Percentiles rank a stretch among this genome's conserved stretches.
These are phyloP conservation scores for Schwanniomyces occidentalis DNA, from an alignment of 805 yeast genomes.

Conservation along the genomic window DNA sequence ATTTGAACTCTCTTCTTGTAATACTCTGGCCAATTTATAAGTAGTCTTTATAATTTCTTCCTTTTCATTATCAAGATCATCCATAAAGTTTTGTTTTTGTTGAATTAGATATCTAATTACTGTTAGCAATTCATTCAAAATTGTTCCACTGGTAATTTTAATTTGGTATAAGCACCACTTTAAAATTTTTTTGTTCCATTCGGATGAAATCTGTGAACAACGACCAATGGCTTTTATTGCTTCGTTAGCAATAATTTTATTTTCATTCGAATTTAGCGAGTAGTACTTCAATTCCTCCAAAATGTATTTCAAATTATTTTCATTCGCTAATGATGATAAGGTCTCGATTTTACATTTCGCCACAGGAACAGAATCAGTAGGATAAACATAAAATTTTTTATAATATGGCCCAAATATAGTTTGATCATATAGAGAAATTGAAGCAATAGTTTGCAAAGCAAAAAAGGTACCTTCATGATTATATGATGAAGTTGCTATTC, in stretches of 20 bases:
- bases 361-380: constrained; percentile 47
- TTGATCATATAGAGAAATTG: constrained; percentile 35
- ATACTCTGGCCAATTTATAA: constrained; percentile 43
- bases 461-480: constrained; percentile 21
- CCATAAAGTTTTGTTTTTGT: constrained; percentile 34
- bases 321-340: constrained; percentile 57
- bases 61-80: constrained; percentile 10
- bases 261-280: constrained; percentile 15
- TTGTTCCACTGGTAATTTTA: constrained; percentile 25
- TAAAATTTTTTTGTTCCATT: constrained; percentile 56
- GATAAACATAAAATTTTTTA: constrained; percentile 54
- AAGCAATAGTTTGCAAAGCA: constrained; percentile 49
- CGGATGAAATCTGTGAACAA: constrained; percentile 50
- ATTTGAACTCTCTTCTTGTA: constrained; percentile 20
- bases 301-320: constrained; percentile 50
- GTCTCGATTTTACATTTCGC: constrained; percentile 61
- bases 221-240: constrained; percentile 64
- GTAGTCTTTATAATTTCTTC: constrained; percentile 54
- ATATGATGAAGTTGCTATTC: constrained; percentile 33
- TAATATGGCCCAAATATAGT: constrained; percentile 33
- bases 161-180: constrained; percentile 63
- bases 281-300: constrained; percentile 66
- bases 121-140: constrained; percentile 66
- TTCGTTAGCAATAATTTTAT: constrained; percentile 29
- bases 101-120: constrained; percentile 75